Conservation (phyloP, 1,284 basidiomycete species). For the Trichosporon coremiiforme region DNA sequence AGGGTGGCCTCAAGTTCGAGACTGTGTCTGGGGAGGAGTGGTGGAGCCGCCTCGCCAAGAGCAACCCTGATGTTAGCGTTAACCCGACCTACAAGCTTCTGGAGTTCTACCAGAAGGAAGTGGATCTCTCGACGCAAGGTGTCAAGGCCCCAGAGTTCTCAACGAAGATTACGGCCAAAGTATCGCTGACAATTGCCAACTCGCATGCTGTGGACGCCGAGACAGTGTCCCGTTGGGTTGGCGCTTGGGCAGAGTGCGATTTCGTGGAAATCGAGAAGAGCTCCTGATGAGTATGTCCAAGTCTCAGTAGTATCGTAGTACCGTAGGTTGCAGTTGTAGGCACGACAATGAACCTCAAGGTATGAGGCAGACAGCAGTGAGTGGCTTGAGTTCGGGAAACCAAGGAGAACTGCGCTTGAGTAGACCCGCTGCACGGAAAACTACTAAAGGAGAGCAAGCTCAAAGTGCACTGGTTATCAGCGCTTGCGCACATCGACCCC, state of each 20-base stretch:
- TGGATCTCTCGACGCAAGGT: constrained; percentile 38
- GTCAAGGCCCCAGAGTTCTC: constrained; percentile 39
- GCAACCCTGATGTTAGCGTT: constrained; percentile 56
- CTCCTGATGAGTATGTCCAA: neutral
- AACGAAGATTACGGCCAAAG: constrained; percentile 35
- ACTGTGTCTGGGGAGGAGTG: constrained; percentile 67
- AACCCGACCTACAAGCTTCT: constrained; percentile 63
- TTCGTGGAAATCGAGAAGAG: constrained; percentile 33
- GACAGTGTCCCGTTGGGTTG: constrained; percentile 45
- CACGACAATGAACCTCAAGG: too few species aligned
- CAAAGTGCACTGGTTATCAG: too few species aligned
- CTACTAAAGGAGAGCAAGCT: too few species aligned
- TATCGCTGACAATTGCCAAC: constrained; percentile 41
- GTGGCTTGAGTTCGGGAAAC: too few species aligned
- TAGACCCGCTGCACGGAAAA: too few species aligned
- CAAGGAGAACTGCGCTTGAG: too few species aligned
- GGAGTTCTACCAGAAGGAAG: constrained; percentile 43
- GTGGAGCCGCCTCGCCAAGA: constrained; percentile 59
- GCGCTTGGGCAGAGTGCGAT: constrained; percentile 46
- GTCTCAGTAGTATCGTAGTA: too few species aligned
- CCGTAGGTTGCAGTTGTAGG: too few species aligned
- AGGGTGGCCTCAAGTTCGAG: constrained; percentile 70
- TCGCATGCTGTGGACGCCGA: constrained; percentile 34
- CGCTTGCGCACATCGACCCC: too few species aligned
- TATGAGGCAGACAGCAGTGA: too few species aligned